Base-by-base conservation (phyloP, 2,329 filamentous ascomycete genomes). In the Sarocladiaceae sp. region DNA sequence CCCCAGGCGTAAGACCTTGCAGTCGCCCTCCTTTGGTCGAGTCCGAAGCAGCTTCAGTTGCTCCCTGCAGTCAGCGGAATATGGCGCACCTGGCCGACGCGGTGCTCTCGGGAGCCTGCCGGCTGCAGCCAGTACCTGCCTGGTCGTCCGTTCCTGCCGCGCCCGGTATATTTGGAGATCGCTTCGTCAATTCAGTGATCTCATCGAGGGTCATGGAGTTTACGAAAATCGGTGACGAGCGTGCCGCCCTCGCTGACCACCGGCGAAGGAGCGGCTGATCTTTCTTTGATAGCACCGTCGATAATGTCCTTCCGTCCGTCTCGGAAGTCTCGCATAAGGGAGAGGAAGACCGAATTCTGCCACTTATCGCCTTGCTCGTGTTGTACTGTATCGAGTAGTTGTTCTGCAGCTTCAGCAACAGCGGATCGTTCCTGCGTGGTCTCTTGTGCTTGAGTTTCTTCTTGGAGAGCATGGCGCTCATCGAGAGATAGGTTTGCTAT, bases 361-460 rank as follows among this genome's bases (percentile, higher is more conserved):
- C 72, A 75, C 56, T 75, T 75, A 8, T 74, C 72, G 37, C 71
- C 71, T 40, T 64, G 62, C 55, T 75, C 72, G 50, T 75, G 71
- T 56, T 71, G 63, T 22, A 75, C 72, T 2, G 69, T 68, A 44
- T 73, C 68, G 31, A 75, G 64, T 1, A 75, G 66, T 20, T 69
- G 65, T 54, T 71, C 66, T 6, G 72, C 72, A 0, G 71, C 71
- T 52, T 73, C 69, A 2, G 72, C 68, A 2, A 75, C 68, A 20
- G 69, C 70, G 1, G 68, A 69, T 36, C 66, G 67, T 50, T 55
- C 52, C 46, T 62, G 63, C 28, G 54, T 20, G 3, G 50, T 56
- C 11, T 55, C 52, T 2, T 59, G 55, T 3, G 37, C 44, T 2
- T 61, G 53, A 33, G 13, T 15, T 12, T 60, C 55, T 3, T 54